Conservation (phyloP, 2,329 filamentous ascomycete genomes). For the Juglanconis oblonga region DNA sequence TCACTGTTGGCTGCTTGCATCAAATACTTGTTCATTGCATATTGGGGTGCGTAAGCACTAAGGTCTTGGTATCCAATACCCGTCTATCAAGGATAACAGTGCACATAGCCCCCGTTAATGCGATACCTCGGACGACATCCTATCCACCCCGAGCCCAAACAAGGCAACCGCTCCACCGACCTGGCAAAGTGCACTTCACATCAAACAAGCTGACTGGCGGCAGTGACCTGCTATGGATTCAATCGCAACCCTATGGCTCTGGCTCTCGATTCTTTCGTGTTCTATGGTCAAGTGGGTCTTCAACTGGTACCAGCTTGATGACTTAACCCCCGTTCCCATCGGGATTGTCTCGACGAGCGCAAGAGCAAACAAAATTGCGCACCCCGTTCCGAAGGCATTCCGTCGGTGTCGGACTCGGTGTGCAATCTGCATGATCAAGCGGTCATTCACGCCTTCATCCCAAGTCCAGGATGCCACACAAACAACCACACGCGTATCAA, state of each 20-base stretch:
- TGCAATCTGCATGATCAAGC: constrained; percentile 7
- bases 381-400: neutral
- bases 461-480: constrained; percentile 7
- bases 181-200: neutral
- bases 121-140: constrained; percentile 2
- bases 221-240: neutral
- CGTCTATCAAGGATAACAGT: neutral
- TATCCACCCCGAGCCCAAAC: constrained; percentile 1
- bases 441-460: constrained; percentile 3
- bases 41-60: neutral
- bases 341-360: neutral
- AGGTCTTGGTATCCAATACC: neutral
- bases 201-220: neutral
- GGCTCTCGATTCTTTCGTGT: neutral
- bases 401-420: constrained; percentile 5
- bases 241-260: neutral
- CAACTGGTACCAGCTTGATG: neutral
- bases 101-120: neutral
- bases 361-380: constrained; percentile 13
- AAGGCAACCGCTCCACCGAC: neutral
- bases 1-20: neutral
- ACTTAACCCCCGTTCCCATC: neutral
- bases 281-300: neutral
- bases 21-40: neutral
- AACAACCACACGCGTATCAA: neutral